A percentile compares a stretch with the other conserved stretches of the same genome.
These are phyloP conservation scores for Talaromyces sp. DNA, from an alignment of 2,329 filamentous ascomycete genomes.

Conservation along the genomic window DNA sequence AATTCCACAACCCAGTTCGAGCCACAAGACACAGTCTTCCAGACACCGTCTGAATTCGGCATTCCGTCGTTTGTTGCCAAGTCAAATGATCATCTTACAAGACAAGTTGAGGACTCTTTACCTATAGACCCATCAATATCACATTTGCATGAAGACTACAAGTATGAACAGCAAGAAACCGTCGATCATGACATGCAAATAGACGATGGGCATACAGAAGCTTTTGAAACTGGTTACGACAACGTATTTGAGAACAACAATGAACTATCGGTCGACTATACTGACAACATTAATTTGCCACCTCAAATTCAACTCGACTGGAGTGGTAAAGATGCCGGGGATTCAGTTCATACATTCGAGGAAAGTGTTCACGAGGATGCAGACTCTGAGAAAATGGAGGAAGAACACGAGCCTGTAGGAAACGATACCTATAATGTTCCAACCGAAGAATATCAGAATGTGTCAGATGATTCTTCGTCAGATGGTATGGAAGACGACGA, in stretches of 20 bases:
- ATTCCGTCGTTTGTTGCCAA: not conserved
- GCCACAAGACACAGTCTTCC: not conserved
- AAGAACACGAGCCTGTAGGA: not conserved
- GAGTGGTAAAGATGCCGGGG: not conserved
- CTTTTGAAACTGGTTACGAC: not conserved
- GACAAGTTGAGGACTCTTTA: not conserved
- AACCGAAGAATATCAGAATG: not conserved
- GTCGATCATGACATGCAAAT: not conserved
- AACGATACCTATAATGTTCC: not conserved
- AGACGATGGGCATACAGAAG: not conserved
- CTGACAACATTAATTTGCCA: not conserved
- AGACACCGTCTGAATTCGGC: not conserved
- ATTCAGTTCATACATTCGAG: not conserved
- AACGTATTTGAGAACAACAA: not conserved
- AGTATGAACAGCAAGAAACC: not conserved
- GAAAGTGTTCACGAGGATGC: not conserved
- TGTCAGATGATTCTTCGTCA: constrained; percentile 1
- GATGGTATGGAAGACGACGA: constrained; percentile 8
- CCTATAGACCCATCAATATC: not conserved
- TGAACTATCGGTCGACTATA: not conserved
- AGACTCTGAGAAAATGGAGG: not conserved
- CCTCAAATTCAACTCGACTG: not conserved
- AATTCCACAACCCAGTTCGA: not conserved
- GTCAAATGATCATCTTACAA: not conserved
- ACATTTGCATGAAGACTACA: not conserved